Evolutionary conservation across 1,139 yeast species (phyloP).

Genomic region (Pichia sp.): DNA sequence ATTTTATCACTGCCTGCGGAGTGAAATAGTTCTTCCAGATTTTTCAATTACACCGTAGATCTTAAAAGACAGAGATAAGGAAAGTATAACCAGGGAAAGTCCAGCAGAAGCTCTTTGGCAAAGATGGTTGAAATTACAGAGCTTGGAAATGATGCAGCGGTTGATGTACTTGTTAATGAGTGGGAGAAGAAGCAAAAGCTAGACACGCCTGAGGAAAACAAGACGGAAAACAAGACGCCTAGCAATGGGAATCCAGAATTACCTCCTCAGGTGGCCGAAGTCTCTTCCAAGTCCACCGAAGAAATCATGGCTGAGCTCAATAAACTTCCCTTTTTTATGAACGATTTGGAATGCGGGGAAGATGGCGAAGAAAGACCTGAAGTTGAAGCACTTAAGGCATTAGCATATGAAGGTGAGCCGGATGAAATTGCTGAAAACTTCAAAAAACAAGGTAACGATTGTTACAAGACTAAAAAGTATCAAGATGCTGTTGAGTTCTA

Average conservation of each 20-base stretch:
- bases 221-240: slow-evolving; percentile 28
- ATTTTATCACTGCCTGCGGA: too few relatives aligned
- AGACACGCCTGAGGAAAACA: slow-evolving; percentile 33
- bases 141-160: slow-evolving; percentile 20
- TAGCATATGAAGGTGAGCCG: slow-evolving; percentile 95
- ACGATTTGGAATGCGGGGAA: slow-evolving; percentile 71
- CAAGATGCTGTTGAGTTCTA: slow-evolving; percentile 74
- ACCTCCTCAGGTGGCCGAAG: slow-evolving; percentile 76
- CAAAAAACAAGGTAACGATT: slow-evolving; percentile 89
- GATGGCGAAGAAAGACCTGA: slow-evolving; percentile 71
- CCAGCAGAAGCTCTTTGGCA: neutral
- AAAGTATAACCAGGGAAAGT: neutral
- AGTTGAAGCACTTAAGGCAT: slow-evolving; percentile 82
- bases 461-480: slow-evolving; percentile 66
- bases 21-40: too few relatives aligned
- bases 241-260: slow-evolving; percentile 68
- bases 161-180: slow-evolving; percentile 31
- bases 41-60: too few relatives aligned
- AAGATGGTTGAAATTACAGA: slow-evolving; percentile 30
- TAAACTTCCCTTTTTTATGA: slow-evolving; percentile 92
- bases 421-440: slow-evolving; percentile 86
- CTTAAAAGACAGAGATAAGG: too few relatives aligned
- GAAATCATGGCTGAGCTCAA: slow-evolving; percentile 78
- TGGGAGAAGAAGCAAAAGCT: slow-evolving; percentile 42
- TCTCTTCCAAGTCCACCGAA: slow-evolving; percentile 63